Percentiles rank a stretch among this genome's conserved stretches.
Evolutionary conservation across 2,329 filamentous ascomycete species (phyloP).

Genomic region (Cladosporium halotolerans): DNA sequence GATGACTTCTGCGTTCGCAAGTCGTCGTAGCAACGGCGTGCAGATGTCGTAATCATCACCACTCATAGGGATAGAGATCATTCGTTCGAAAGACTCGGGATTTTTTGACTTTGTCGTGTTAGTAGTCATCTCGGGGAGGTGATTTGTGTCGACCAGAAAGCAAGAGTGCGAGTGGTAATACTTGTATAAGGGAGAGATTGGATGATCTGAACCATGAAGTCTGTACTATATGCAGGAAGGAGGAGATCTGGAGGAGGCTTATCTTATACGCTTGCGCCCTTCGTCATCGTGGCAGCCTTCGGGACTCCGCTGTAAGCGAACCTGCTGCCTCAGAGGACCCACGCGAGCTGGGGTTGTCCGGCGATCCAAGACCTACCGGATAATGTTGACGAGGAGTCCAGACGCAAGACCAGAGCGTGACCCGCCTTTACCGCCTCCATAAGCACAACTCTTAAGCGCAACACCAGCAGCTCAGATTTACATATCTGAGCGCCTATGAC

Average conservation of each 20-base stretch:
- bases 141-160: background rate
- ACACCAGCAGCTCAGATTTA: no score
- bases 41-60: background rate
- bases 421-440: no score
- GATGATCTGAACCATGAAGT: background rate
- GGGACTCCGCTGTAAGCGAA: no score
- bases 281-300: background rate
- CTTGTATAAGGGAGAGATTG: background rate
- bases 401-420: no score
- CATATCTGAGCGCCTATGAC: no score
- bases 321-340: no score
- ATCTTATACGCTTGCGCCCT: background rate
- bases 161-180: background rate
- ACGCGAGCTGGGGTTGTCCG: no score
- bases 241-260: background rate
- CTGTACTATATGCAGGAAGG: background rate
- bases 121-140: background rate
- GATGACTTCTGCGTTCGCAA: background rate
- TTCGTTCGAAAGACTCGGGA: background rate
- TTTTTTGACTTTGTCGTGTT: background rate
- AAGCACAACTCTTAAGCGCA: no score
- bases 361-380: no score
- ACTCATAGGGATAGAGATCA: background rate
- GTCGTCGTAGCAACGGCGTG: background rate
- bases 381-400: no score